Percentiles rank a stretch among this genome's conserved stretches.
Evolutionary conservation across 345 rosid genomes (phyloP).

Genomic region (Garcia nutans): DNA sequence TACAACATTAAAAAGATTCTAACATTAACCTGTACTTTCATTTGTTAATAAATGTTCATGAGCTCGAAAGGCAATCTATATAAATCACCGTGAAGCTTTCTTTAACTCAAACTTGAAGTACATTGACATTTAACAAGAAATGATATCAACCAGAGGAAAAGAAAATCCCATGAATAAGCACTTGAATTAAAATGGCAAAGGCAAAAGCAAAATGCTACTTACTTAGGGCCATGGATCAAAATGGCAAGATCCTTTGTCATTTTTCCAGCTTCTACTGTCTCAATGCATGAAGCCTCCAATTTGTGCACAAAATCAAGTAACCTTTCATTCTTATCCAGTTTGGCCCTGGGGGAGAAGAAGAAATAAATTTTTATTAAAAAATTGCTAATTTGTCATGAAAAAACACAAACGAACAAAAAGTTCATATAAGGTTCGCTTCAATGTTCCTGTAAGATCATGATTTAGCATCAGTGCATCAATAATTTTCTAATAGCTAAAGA

Average conservation of each 20-base stretch:
- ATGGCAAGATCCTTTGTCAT: conserved; percentile 98
- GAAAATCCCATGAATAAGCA: not conserved
- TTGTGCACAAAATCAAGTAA: conserved; percentile 74
- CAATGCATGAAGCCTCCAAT: conserved; percentile 82
- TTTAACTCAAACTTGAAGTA: not conserved
- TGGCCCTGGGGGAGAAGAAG: conserved; percentile 52
- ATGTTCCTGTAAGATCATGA: not conserved
- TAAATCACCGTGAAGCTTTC: not conserved
- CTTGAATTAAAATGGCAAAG: not conserved
- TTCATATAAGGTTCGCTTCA: not conserved
- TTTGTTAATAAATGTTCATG: not conserved
- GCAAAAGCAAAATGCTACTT: conserved; percentile 23
- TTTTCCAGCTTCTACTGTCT: conserved; percentile 81
- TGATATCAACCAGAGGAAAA: not conserved
- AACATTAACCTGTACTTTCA: not conserved
- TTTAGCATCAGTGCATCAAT: not conserved
- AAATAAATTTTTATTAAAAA: not conserved
- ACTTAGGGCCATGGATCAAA: conserved; percentile 80
- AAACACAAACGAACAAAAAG: not conserved
- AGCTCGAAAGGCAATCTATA: not conserved
- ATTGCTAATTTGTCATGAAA: not conserved
- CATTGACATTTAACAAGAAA: not conserved
- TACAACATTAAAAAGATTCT: not conserved
- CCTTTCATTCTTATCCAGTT: conserved; percentile 73
- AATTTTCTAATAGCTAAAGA: not conserved